Conservation (phyloP, 352 stramenopile species). For the Pythium monospermum region DNA sequence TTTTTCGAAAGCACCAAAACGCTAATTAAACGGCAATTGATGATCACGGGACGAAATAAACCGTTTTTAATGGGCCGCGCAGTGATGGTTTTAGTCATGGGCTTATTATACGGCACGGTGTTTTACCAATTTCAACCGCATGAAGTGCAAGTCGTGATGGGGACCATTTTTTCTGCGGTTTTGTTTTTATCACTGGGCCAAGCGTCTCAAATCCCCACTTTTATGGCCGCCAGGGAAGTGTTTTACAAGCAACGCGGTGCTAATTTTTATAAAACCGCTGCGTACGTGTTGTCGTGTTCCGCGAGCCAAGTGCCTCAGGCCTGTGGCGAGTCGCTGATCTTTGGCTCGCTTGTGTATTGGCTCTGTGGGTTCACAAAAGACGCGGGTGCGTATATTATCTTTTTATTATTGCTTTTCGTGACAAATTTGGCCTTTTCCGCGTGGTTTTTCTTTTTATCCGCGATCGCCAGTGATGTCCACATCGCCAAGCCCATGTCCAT, state of each 20-base stretch:
- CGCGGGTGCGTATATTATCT: slow-evolving; percentile 56
- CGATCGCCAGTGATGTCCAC: slow-evolving; percentile 32
- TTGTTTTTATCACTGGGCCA: slow-evolving; percentile 54
- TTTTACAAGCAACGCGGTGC: slow-evolving; percentile 63
- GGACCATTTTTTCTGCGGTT: slow-evolving; percentile 55
- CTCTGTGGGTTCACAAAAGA: slow-evolving; percentile 42
- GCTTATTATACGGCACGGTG: slow-evolving; percentile 20
- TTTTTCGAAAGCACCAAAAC: too few relatives aligned
- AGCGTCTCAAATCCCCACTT: slow-evolving; percentile 46
- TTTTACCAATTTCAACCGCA: slow-evolving; percentile 22
- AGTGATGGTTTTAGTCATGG: slow-evolving; percentile 25
- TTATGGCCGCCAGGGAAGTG: slow-evolving; percentile 36
- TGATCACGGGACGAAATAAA: neutral
- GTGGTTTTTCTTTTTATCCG: slow-evolving; percentile 51
- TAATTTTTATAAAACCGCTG: slow-evolving; percentile 60
- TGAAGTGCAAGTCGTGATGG: slow-evolving; percentile 23
- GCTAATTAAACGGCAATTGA: too few relatives aligned
- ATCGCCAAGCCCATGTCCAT: slow-evolving; percentile 57
- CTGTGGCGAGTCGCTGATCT: slow-evolving; percentile 42
- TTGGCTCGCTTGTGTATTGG: slow-evolving; percentile 65
- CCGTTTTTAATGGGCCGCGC: slow-evolving; percentile 15
- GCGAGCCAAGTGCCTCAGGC: slow-evolving; percentile 19
- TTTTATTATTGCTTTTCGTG: slow-evolving; percentile 64
- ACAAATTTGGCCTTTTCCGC: slow-evolving; percentile 44
- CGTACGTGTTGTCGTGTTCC: slow-evolving; percentile 38